Evolutionary conservation across 495 filamentous ascomycete genomes (phyloP).

Genomic region (Neurospora sp.): DNA sequence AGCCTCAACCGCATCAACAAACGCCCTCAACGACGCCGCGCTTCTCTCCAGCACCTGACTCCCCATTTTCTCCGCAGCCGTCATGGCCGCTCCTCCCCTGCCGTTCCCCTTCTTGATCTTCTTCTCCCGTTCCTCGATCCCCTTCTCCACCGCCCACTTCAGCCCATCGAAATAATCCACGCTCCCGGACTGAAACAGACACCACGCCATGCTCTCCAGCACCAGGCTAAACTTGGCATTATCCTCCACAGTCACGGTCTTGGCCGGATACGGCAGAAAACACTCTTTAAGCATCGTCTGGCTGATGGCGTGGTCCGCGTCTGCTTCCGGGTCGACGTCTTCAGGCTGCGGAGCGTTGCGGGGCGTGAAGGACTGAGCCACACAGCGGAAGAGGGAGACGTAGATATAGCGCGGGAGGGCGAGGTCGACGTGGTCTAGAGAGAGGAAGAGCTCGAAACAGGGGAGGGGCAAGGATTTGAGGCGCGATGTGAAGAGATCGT

Average conservation of each 20-base stretch:
- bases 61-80: conserved; percentile 24
- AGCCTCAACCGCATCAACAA: conserved; percentile 22
- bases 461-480: conserved; percentile 57
- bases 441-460: conserved; percentile 61
- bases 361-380: conserved; percentile 55
- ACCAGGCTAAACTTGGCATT: conserved; percentile 75
- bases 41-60: conserved; percentile 26
- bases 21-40: conserved; percentile 25
- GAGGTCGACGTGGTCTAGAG: conserved; percentile 6
- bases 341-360: conserved; percentile 35
- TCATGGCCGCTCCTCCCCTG: conserved; percentile 26
- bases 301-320: conserved; percentile 37
- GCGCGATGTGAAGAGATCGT: conserved; percentile 54
- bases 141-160: conserved; percentile 44
- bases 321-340: conserved; percentile 24
- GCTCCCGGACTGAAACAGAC: conserved; percentile 36
- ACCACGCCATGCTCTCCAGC: conserved; percentile 59
- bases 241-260: conserved; percentile 48
- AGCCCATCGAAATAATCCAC: conserved; percentile 38
- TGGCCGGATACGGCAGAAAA: conserved; percentile 65
- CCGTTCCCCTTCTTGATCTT: conserved; percentile 37
- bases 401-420: conserved; percentile 40
- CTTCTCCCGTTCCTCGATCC: conserved; percentile 51
- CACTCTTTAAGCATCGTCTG: conserved; percentile 50
- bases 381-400: conserved; percentile 52